Percentiles rank a stretch among this genome's conserved stretches.
Conservation (phyloP, 2,329 filamentous ascomycete species). For the Rhynchosporium graminicola region DNA sequence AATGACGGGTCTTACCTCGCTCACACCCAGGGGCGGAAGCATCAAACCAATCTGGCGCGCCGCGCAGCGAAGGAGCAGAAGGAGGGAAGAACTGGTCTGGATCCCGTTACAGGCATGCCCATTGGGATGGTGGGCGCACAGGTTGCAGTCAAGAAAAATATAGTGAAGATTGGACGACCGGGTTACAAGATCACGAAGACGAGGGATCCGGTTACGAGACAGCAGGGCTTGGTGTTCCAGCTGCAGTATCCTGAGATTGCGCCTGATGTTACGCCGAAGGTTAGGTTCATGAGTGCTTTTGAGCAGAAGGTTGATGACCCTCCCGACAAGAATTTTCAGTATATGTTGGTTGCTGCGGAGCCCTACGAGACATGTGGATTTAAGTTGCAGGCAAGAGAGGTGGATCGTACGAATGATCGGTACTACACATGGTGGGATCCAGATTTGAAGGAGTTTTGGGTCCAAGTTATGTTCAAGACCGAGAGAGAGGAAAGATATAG, state of each 20-base stretch:
- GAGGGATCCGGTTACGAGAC: conserved; percentile 81
- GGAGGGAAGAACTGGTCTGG: conserved; percentile 70
- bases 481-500: conserved; percentile 91
- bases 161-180: conserved; percentile 92
- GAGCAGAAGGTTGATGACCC: conserved; percentile 92
- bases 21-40: conserved; percentile 97
- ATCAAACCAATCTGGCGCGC: conserved; percentile 96
- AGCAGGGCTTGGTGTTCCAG: conserved; percentile 93
- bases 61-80: conserved; percentile 95
- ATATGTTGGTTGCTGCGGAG: conserved; percentile 90
- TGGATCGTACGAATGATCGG: conserved; percentile 83
- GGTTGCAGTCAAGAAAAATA: conserved; percentile 69
- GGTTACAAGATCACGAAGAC: conserved; percentile 99
- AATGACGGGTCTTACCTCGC: conserved; percentile 99
- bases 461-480: conserved; percentile 97
- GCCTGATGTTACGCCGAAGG: conserved; percentile 72
- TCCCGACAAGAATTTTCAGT: conserved; percentile 92
- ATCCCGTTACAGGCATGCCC: conserved; percentile 69
- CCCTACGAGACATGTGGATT: conserved; percentile 98
- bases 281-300: conserved; percentile 97
- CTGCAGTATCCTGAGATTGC: conserved; percentile 92
- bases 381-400: conserved; percentile 90
- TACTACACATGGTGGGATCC: conserved; percentile 96
- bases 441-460: conserved; percentile 95
- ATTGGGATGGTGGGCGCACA: conserved; percentile 71